Base-by-base conservation (phyloP, 768 basidiomycete genomes). In the Asterophora lycoperdoides region DNA sequence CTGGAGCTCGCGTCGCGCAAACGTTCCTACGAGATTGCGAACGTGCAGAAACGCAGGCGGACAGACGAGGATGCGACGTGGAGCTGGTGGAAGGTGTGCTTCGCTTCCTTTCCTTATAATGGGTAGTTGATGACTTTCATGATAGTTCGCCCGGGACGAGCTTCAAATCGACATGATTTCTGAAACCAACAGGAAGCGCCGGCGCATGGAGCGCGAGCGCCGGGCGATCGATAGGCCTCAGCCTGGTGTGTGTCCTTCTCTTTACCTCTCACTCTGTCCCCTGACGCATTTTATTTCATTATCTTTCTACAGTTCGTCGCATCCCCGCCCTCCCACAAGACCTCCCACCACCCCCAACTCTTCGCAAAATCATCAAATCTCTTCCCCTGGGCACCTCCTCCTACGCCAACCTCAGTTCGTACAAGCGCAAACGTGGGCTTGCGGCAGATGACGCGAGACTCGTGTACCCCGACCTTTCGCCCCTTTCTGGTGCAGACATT, bases 121-220 rank as follows among this genome's bases (percentile, higher is more conserved):
- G 29, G 8, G 46, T 32, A 33, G 15, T 52, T 55, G 13, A 52
- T 45, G 46, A 48, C 30, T 48, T 17, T 15, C 38, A 41, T 20
- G 3, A 23, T 61, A 93, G 91, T 67, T 84, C 50, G 74, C 86
- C 19, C 76, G 87, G 44, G 88, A 92, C 56, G 82, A 85, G 41
- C 68, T 94, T 10, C 88, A 94, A 60, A 86, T 80, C 1, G 84
- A 87, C 11, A 89, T 95, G 83, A 86, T 94, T 48, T 82, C 93
- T 0, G 89, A 94, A 57, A 85, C 88, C 5, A 93, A 90, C 64
- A 74, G 88, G 54, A 95, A 95, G 65, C 76, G 90, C 49, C 74
- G 94, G 38, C 76, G 81, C 41, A 66, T 98, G 30, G 93, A 97
- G 63, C 76, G 93, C 51, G 93, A 96, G 54, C 81, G 91, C 53